Evolutionary conservation across 371 early-diverging fungal species (phyloP), one percentile per base, ranked within the genome.

Genomic region (Mucor circinelloides): DNA sequence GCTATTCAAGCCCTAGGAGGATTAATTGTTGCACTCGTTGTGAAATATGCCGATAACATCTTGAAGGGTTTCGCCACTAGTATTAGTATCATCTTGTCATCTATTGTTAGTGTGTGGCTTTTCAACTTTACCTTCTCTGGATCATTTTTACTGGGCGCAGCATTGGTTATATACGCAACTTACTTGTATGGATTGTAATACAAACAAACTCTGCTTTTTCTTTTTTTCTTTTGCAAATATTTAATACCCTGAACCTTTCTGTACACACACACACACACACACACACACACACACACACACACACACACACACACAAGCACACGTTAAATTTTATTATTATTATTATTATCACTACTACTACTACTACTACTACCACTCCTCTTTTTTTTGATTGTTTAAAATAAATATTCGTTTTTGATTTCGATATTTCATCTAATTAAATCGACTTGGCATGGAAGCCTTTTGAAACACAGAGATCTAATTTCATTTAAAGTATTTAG

Each of bases 1-100:
- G 63, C 79, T 5, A 89, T 89, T 71, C 96, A 96, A 74, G 95
- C 97, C 0, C 64, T 88, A 3, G 97, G 97, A 31, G 97, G 97
- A 1, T 77, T 97, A 15, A 87, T 97, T 58, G 97, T 96, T 0
- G 95, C 94, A 0, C 71, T 97, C 3, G 97, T 97, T 4, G 95
- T 97, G 48, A 93, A 93, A 80, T 94, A 95, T 76, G 96, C 97
- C 0, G 97, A 97, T 73, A 97, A 96, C 70, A 97, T 97, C 64
- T 81, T 97, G 59, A 97, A 97, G 74, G 95, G 96, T 2, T 93
- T 93, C 75, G 96, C 97, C 9, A 96, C 97, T 13, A 92, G 93
- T 58, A 87, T 96, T 38, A 93, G 95, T 48, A 96, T 97, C 57
- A 89, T 97, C 34, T 78, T 97, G 52, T 93, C 93, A 34, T 86